phyloP scores from a whole-genome alignment of 1,284 basidiomycete species.

The Rhodotorula sp. region DNA sequence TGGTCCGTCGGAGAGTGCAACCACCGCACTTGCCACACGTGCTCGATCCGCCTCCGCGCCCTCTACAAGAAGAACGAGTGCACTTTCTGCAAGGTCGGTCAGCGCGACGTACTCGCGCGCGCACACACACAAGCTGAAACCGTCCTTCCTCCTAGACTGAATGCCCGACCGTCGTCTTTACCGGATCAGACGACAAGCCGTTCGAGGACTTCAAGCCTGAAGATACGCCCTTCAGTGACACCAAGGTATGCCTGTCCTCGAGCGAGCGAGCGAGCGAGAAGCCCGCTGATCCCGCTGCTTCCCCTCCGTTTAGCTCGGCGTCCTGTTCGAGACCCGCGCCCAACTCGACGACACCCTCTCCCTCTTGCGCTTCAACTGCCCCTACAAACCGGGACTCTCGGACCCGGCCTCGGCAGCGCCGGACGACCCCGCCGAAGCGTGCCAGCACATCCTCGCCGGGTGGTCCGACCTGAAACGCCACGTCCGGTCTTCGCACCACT shows the following conservation, averaged over 20 bases:
- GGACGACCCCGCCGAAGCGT: conserved; percentile 51
- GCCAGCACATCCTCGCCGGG: conserved; percentile 63
- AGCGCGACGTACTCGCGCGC: conserved; percentile 26
- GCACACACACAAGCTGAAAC: background rate
- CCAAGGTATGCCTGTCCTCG: conserved; percentile 51
- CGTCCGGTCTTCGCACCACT: conserved; percentile 69
- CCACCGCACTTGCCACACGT: conserved; percentile 89
- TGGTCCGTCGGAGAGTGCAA: conserved; percentile 87
- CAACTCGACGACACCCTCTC: conserved; percentile 94
- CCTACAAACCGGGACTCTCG: conserved; percentile 38
- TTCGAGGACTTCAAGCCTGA: conserved; percentile 66
- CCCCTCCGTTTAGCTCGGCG: conserved; percentile 56
- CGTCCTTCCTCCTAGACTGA: conserved; percentile 59
- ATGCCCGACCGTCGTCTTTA: conserved; percentile 79
- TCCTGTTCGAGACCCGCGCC: conserved; percentile 85
- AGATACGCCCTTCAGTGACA: conserved; percentile 64
- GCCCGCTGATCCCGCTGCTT: background rate
- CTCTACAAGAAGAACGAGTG: conserved; percentile 85
- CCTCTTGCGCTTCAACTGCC: conserved; percentile 66
- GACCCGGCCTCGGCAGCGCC: conserved; percentile 7
- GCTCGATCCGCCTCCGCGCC: conserved; percentile 82
- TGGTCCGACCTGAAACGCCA: conserved; percentile 89
- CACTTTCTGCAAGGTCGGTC: conserved; percentile 86
- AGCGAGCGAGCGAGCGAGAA: no score
- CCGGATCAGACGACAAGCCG: conserved; percentile 57